Percentiles rank a stretch among this genome's conserved stretches.
Evolutionary conservation across 2,329 filamentous ascomycete species (phyloP).

Genomic region (Ophiosphaerella korrae): DNA sequence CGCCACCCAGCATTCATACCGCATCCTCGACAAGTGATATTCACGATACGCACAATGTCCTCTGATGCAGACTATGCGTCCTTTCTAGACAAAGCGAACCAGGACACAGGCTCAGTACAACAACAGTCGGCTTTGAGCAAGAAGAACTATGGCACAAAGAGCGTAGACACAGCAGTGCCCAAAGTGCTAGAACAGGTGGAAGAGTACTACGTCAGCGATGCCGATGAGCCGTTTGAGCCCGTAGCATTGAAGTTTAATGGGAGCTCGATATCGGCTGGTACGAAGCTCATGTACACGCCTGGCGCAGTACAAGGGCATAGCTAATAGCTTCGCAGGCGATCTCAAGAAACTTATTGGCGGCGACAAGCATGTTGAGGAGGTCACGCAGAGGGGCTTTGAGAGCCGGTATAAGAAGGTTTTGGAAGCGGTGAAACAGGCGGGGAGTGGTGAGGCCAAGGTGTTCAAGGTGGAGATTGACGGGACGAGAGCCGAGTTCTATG

Average conservation of each 20-base stretch:
- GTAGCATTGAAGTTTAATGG: constrained; percentile 70
- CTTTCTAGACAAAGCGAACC: constrained; percentile 87
- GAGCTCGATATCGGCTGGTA: constrained; percentile 62
- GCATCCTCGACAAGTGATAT: not conserved
- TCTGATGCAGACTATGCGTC: constrained; percentile 82
- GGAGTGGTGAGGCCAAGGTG: constrained; percentile 72
- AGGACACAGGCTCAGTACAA: constrained; percentile 55
- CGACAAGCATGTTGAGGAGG: constrained; percentile 65
- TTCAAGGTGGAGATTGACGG: constrained; percentile 70
- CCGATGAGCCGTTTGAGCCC: constrained; percentile 83
- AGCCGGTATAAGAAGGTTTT: constrained; percentile 73
- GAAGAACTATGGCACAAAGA: constrained; percentile 39
- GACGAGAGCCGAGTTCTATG: constrained; percentile 77
- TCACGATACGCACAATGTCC: constrained; percentile 58
- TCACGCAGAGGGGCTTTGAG: constrained; percentile 73
- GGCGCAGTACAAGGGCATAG: not conserved
- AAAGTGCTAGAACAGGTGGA: constrained; percentile 48
- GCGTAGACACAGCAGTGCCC: constrained; percentile 63
- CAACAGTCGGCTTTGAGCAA: constrained; percentile 29
- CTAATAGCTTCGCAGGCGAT: constrained; percentile 58
- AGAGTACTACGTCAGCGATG: constrained; percentile 76
- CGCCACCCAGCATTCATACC: not conserved
- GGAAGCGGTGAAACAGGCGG: constrained; percentile 70
- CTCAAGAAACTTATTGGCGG: constrained; percentile 71
- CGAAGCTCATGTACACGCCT: constrained; percentile 13